Conservation (phyloP, 1,139 yeast genomes). For the Kurtzmaniella quercitrusa region DNA sequence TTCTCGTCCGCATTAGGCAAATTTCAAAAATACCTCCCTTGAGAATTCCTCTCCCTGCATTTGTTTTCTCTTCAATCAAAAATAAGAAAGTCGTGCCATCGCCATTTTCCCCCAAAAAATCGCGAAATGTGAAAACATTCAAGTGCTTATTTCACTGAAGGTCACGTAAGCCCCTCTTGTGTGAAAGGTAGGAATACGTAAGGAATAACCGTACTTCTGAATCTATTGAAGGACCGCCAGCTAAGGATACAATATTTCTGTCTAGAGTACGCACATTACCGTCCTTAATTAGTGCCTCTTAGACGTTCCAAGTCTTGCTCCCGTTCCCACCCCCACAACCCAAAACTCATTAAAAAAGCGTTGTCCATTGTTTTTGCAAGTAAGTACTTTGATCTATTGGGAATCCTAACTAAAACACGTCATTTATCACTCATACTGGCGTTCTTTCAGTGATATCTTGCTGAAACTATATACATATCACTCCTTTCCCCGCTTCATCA, state of each 20-base stretch:
- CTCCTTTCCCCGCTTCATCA: too few species aligned
- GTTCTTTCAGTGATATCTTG: neutral
- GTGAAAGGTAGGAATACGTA: neutral
- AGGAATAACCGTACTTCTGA: neutral
- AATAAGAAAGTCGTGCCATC: neutral
- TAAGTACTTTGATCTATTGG: neutral
- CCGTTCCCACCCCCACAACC: neutral
- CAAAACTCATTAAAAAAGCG: neutral
- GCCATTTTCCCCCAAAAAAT: neutral
- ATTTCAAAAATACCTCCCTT: neutral
- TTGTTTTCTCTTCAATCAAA: neutral
- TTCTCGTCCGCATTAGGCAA: neutral
- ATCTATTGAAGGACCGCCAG: neutral
- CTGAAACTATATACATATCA: neutral
- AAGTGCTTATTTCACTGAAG: neutral
- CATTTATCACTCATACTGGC: neutral
- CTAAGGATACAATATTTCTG: neutral
- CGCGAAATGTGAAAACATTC: neutral
- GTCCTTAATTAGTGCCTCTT: too few species aligned
- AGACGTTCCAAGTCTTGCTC: too few species aligned
- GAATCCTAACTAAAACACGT: neutral
- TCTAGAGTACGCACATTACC: too few species aligned
- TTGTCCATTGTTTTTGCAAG: neutral
- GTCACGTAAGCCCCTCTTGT: neutral
- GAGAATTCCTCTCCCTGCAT: neutral